Percentiles rank a stretch among this genome's conserved stretches.
These are phyloP conservation scores for Aspergillus fructus DNA, from an alignment of 2,329 filamentous ascomycete species.

Conservation along the genomic window DNA sequence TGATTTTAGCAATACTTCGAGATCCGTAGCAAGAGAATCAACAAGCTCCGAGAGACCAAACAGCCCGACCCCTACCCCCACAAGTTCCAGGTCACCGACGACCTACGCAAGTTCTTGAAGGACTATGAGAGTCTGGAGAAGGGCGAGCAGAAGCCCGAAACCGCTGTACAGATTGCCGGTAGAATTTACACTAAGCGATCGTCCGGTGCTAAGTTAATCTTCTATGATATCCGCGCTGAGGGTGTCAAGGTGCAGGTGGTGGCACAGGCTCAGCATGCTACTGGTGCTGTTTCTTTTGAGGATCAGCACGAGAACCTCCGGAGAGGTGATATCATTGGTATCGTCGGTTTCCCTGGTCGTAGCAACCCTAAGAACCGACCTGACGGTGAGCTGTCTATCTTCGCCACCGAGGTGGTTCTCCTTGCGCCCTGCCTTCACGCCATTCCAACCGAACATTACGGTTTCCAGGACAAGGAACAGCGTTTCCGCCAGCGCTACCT, in stretches of 20 bases:
- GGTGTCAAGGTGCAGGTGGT: constrained; percentile 84
- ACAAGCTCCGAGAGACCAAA: constrained; percentile 71
- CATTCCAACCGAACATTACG: constrained; percentile 81
- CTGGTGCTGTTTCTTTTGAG: constrained; percentile 70
- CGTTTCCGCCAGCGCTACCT: constrained; percentile 91
- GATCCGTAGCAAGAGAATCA: constrained; percentile 81
- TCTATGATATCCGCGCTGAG: constrained; percentile 81
- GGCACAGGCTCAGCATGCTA: constrained; percentile 79
- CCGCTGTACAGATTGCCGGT: constrained; percentile 73
- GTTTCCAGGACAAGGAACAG: constrained; percentile 93
- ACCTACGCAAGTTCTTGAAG: constrained; percentile 74
- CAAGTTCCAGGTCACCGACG: constrained; percentile 85
- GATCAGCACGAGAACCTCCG: constrained; percentile 87
- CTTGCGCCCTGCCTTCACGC: constrained; percentile 89
- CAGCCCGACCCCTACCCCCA: constrained; percentile 87
- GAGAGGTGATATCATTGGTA: constrained; percentile 88
- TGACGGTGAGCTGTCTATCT: constrained; percentile 91
- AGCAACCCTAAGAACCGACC: constrained; percentile 86
- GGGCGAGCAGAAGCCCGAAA: constrained; percentile 76
- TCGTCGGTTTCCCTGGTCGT: constrained; percentile 78
- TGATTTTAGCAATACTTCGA: constrained; percentile 81
- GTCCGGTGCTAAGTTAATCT: constrained; percentile 80
- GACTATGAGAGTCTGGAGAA: constrained; percentile 78
- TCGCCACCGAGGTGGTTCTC: constrained; percentile 80
- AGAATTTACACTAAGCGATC: constrained; percentile 87